These are phyloP conservation scores for Crithidia expoeki DNA, from an alignment of 208 protist genomes.

Conservation along the genomic window DNA sequence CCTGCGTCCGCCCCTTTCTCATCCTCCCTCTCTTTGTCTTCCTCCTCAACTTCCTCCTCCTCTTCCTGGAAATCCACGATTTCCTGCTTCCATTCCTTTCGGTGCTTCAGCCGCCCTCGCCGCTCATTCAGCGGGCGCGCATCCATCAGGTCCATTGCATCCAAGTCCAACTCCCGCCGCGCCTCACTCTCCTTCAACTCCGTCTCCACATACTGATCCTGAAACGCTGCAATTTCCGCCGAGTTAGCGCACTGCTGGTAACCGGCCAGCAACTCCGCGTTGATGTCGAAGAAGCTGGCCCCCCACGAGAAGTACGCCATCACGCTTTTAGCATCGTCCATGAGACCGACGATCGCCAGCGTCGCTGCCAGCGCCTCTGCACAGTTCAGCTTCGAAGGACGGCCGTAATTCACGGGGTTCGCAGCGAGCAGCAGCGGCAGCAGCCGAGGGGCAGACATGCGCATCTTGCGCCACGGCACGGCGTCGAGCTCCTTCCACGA, in stretches of 20 bases:
- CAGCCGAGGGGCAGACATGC: slow-evolving; percentile 84
- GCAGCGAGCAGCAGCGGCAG: slow-evolving; percentile 98
- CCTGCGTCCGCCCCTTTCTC: no score
- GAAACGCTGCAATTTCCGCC: slow-evolving; percentile 68
- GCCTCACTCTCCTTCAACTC: slow-evolving; percentile 47
- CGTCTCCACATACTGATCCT: slow-evolving; percentile 56
- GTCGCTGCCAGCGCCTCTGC: slow-evolving; percentile 97
- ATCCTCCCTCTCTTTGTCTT: slow-evolving; percentile 5
- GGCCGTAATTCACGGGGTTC: slow-evolving; percentile 99
- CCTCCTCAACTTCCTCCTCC: slow-evolving; percentile 18
- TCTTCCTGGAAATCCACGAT: slow-evolving; percentile 21
- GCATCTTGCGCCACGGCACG: slow-evolving; percentile 95
- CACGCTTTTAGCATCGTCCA: slow-evolving; percentile 91
- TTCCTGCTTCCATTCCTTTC: slow-evolving; percentile 36
- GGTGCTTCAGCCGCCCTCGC: slow-evolving; percentile 51
- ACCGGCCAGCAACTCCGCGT: slow-evolving; percentile 92
- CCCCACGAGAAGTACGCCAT: slow-evolving; percentile 98
- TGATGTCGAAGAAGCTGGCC: slow-evolving; percentile 95
- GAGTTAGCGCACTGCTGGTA: slow-evolving; percentile 67
- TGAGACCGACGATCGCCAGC: slow-evolving; percentile 94
- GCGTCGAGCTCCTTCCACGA: slow-evolving; percentile 97
- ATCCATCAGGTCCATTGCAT: slow-evolving; percentile 55
- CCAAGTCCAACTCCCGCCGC: slow-evolving; percentile 56
- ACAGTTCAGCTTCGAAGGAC: slow-evolving; percentile 97
- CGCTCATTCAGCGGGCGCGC: slow-evolving; percentile 59